Base-by-base conservation (phyloP, 1,139 yeast species). In the Debaryomyces psychrophilus region DNA sequence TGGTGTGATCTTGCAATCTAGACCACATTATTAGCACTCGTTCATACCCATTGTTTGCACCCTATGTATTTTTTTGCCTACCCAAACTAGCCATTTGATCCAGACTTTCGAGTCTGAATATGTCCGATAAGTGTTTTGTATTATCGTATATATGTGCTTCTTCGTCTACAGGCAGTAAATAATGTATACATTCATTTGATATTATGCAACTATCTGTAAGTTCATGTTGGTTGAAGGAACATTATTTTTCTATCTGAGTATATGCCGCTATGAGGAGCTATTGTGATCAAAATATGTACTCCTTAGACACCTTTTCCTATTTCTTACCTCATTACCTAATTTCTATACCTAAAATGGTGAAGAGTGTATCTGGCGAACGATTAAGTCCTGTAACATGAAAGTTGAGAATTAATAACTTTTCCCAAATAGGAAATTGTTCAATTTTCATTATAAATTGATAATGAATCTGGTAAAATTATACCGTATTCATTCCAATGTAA, bases 401-500 rank as follows among this genome's bases (percentile, higher is more conserved):
- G 6, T 27, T 17, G 18, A 36, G 18, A 20, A 42, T 28, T 48
- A 47, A 47, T 52, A 46, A 49, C 49, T 44, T 49, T 54, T 44
- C 59, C 55, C 44, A 46, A 41, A 31, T 35, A 43, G 54, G 59
- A 38, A 54, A 54, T 48, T 38, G 41, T 28, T 38, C 28, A 28
- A 17, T 28, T 48, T 46, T n/a, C 8, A n/a, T 9, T 11, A 29
- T 20, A 17, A 17, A 18, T 38, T 25, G 41, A 38, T 38, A 15
- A 17, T 28, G 15, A 29, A 26, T 28, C 41, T n/a, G 41, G 27
- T 20, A 18, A 38, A 20, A 20, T n/a, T 11, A 14, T 14, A 26
- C 31, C 34, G 17, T 17, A 8, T 38, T 27, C 25, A 18, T 22
- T 38, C 41, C 28, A 38, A 15, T 27, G 28, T 26, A 22, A 38